Conservation (phyloP, 805 yeast genomes). For the Yarrowia sp. region DNA sequence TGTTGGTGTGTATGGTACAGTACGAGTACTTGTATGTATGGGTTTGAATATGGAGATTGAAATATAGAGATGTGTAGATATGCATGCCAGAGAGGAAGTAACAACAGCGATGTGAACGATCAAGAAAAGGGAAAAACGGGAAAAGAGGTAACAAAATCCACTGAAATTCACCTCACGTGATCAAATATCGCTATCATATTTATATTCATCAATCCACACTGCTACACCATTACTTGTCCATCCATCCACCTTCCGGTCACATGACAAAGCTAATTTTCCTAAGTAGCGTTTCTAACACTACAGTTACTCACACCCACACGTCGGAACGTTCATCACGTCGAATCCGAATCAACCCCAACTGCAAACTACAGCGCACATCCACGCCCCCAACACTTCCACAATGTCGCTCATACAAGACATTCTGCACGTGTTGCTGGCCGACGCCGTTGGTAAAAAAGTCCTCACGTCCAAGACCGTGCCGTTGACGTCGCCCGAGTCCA, state of each 20-base stretch:
- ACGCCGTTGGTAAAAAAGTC: constrained; percentile 13
- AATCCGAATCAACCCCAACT: not conserved
- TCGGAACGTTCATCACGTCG: constrained; percentile 35
- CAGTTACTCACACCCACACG: constrained; percentile 16
- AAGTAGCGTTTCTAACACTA: constrained; percentile 1
- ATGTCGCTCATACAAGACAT: constrained; percentile 38
- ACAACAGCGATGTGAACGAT: too few species aligned
- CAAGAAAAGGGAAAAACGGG: too few species aligned
- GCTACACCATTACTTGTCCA: not conserved
- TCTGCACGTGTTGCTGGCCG: constrained; percentile 21
- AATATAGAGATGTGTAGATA: not conserved
- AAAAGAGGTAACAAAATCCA: too few species aligned
- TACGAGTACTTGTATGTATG: too few species aligned
- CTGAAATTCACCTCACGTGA: too few species aligned
- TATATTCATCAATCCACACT: too few species aligned
- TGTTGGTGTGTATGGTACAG: constrained; percentile 37
- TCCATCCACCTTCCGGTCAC: not conserved
- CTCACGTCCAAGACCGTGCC: constrained; percentile 23
- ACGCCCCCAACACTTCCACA: not conserved
- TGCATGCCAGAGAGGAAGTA: not conserved
- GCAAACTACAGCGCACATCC: too few species aligned
- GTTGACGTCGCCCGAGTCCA: constrained; percentile 14
- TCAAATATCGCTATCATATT: too few species aligned
- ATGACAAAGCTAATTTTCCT: constrained; percentile 26
- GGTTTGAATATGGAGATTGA: not conserved